Evolutionary conservation across 2,329 filamentous ascomycete genomes (phyloP), one percentile per base, ranked within the genome.

Genomic region (Diaporthe velutina): DNA sequence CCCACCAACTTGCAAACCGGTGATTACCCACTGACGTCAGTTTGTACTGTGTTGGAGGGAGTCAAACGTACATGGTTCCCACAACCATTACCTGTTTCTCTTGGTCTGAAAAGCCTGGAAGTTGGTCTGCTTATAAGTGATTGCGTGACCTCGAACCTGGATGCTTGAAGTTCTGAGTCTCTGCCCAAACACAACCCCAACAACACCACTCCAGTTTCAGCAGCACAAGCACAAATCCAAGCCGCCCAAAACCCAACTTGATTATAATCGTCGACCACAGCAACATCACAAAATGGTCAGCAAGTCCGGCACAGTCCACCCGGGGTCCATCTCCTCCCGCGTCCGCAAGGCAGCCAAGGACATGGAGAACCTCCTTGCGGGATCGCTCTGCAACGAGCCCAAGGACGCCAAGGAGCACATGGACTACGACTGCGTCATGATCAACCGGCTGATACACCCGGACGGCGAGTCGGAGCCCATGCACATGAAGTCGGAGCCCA

Each of bases 281-380:
- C 12, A 66, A 4, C 28, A 50, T 10, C 7, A 13, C 28, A 38
- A 67, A 19, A 67, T 67, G 61, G 61, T 67, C 30, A 67, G 61
- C 61, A 67, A 52, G 22, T 25, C 61, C 6, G 61, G 61, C 22
- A 67, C 61, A n/a, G 61, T 67, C 22, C 61, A 67, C 22, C 61
- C 61, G 22, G 61, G 61, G 13, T 67, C 61, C 4, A 67, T 67
- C 61, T 50, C 61, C 13, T 4, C 42, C 28, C 50, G 70, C 54
- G 73, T 73, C 70, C 40, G 54, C 61, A 66, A 68, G 45, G 74
- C 74, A n/a, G 74, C 74, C 60, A 60, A 61, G 48, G 70, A 75
- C 54, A 40, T 35, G 60, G 74, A 75, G 28, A 60, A 66, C n/a
- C 74, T 75, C 8, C 52, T 75, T 4, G 72, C 70, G 12, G 50